Conservation (phyloP, 176 grass and related monocot species). For the Echinochloa phyllopogon region DNA sequence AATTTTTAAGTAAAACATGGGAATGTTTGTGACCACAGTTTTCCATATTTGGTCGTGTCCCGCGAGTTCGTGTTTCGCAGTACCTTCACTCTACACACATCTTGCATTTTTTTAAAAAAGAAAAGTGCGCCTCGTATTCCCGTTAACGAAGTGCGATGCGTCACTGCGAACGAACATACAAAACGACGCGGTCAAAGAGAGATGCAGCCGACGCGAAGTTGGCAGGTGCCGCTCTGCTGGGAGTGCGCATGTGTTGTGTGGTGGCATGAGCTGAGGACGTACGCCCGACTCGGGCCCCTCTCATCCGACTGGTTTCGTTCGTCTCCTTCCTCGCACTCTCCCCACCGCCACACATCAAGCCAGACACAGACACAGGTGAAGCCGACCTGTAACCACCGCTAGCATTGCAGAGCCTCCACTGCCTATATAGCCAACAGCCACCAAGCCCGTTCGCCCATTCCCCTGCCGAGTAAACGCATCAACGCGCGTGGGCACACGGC, state of each 20-base stretch:
- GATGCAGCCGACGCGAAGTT: background rate
- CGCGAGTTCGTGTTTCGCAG: too few relatives aligned
- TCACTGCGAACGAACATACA: background rate
- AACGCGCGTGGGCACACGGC: too few relatives aligned
- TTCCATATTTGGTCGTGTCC: too few relatives aligned
- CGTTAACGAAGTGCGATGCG: background rate
- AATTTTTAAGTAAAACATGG: too few relatives aligned
- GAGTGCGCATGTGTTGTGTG: background rate
- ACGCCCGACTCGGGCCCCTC: background rate
- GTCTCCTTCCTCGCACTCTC: conserved; percentile 22
- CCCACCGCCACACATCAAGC: background rate
- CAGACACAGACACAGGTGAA: too few relatives aligned
- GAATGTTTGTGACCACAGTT: too few relatives aligned
- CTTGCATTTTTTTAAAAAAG: too few relatives aligned
- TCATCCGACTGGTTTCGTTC: background rate
- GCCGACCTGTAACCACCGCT: too few relatives aligned
- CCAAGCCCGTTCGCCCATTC: background rate
- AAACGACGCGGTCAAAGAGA: background rate
- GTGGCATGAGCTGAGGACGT: background rate
- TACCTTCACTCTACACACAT: too few relatives aligned
- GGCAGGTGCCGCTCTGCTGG: conserved; percentile 1
- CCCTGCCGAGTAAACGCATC: background rate
- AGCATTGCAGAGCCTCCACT: background rate
- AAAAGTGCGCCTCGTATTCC: too few relatives aligned
- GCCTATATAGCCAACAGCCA: background rate